Evolutionary conservation across 2,329 filamentous ascomycete species (phyloP).

Genomic region (Zopfia rhizophila): DNA sequence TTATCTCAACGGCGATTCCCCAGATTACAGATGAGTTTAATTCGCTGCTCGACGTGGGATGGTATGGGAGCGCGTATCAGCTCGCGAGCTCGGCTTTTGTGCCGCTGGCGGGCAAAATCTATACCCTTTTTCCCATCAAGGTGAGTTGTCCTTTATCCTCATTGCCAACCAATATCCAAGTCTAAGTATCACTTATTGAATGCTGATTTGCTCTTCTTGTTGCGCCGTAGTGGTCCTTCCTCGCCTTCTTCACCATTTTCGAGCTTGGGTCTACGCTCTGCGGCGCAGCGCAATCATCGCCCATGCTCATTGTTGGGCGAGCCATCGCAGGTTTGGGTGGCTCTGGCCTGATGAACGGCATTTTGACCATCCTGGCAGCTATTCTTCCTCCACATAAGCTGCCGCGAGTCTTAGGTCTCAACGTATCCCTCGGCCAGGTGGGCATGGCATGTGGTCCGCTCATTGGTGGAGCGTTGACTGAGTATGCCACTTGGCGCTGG

Average conservation of each 20-base stretch:
- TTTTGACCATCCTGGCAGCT: constrained; percentile 36
- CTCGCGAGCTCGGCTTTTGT: constrained; percentile 59
- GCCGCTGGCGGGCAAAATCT: constrained; percentile 59
- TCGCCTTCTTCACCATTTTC: constrained; percentile 40
- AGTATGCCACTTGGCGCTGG: constrained; percentile 49
- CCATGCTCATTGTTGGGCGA: constrained; percentile 36
- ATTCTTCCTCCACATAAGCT: constrained; percentile 33
- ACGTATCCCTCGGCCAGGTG: too few relatives aligned
- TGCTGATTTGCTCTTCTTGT: too few relatives aligned
- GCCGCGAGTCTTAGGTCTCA: too few relatives aligned
- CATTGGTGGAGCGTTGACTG: constrained; percentile 53
- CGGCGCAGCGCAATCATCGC: constrained; percentile 35
- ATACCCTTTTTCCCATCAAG: constrained; percentile 57
- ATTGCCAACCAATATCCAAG: too few relatives aligned
- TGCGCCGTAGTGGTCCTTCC: constrained; percentile 28
- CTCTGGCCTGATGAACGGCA: constrained; percentile 41
- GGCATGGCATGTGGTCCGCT: too few relatives aligned
- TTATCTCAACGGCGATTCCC: constrained; percentile 36
- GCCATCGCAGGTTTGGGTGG: constrained; percentile 38
- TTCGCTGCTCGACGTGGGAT: constrained; percentile 39
- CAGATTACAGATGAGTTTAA: constrained; percentile 39
- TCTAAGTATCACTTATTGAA: too few relatives aligned
- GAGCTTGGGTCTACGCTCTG: constrained; percentile 40
- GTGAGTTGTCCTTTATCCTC: constrained; percentile 39
- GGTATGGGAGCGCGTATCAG: constrained; percentile 53